phyloP scores from a whole-genome alignment of 192 early-diverging fungal genomes.

The Linnemannia hyalina region DNA sequence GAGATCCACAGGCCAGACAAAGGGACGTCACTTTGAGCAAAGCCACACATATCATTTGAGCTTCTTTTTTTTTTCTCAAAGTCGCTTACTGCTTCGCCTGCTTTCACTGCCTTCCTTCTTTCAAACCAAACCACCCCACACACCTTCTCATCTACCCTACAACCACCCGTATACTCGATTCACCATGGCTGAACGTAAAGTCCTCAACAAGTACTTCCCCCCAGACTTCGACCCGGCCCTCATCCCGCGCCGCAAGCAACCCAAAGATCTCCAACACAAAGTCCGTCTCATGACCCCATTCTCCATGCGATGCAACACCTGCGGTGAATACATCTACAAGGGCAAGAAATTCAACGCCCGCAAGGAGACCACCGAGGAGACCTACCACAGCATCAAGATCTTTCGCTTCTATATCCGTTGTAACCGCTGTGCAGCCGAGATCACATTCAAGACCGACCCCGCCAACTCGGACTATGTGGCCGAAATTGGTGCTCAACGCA shows the following conservation, averaged over 20 bases:
- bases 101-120: not conserved
- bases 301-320: conserved; percentile 97
- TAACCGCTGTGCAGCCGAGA: conserved; percentile 95
- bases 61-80: not conserved
- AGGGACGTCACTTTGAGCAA: not conserved
- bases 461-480: conserved; percentile 95
- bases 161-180: not conserved
- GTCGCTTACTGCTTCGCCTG: not conserved
- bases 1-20: not conserved
- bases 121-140: not conserved
- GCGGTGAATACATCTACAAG: conserved; percentile 97
- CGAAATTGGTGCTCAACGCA: conserved; percentile 92
- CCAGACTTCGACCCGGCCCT: conserved; percentile 98
- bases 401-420: conserved; percentile 89
- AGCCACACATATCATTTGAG: not conserved
- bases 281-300: conserved; percentile 99
- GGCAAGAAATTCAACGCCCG: conserved; percentile 98
- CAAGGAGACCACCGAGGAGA: conserved; percentile 88
- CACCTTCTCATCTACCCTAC: not conserved
- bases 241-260: conserved; percentile 84
- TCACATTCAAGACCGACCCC: conserved; percentile 98
- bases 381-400: conserved; percentile 80
- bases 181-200: conserved; percentile 75
- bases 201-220: conserved; percentile 97
- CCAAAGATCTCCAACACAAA: conserved; percentile 91